phyloP scores from a whole-genome alignment of 192 early-diverging fungal species.

The Allomyces arbusculus region DNA sequence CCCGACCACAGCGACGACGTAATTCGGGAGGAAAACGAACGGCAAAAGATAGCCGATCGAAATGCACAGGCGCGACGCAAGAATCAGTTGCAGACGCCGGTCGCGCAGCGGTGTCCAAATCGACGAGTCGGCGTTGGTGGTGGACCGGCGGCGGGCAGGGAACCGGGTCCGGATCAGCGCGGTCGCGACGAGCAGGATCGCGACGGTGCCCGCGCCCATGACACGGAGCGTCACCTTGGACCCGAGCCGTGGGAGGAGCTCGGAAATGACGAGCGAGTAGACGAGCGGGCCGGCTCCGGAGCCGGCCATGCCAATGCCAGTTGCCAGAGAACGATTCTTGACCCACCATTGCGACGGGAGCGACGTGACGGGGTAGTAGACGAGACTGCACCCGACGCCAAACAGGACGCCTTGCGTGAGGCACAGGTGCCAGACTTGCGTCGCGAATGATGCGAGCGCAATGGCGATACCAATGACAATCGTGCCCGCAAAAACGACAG shows the following conservation, averaged over 20 bases:
- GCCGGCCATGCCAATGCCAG: constrained; percentile 26
- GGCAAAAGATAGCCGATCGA: constrained; percentile 17
- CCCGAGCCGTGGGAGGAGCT: constrained; percentile 20
- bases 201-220: constrained; percentile 21
- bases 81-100: neutral
- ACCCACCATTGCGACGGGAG: constrained; percentile 37
- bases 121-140: neutral
- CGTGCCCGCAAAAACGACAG: constrained; percentile 22
- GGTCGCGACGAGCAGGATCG: constrained; percentile 11
- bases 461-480: constrained; percentile 24
- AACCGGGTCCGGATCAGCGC: constrained; percentile 3
- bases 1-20: constrained; percentile 16
- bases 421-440: constrained; percentile 21
- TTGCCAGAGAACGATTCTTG: constrained; percentile 22
- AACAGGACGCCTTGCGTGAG: constrained; percentile 42
- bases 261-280: constrained; percentile 22
- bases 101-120: neutral
- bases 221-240: constrained; percentile 31
- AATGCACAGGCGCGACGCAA: neutral
- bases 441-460: constrained; percentile 31
- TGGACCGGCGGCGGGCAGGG: constrained; percentile 1
- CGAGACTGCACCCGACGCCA: constrained; percentile 24
- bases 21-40: constrained; percentile 18
- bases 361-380: constrained; percentile 23
- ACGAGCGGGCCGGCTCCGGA: constrained; percentile 29